Conservation (phyloP, 73 alveolate genomes). For the Tetrahymena elliotti region DNA sequence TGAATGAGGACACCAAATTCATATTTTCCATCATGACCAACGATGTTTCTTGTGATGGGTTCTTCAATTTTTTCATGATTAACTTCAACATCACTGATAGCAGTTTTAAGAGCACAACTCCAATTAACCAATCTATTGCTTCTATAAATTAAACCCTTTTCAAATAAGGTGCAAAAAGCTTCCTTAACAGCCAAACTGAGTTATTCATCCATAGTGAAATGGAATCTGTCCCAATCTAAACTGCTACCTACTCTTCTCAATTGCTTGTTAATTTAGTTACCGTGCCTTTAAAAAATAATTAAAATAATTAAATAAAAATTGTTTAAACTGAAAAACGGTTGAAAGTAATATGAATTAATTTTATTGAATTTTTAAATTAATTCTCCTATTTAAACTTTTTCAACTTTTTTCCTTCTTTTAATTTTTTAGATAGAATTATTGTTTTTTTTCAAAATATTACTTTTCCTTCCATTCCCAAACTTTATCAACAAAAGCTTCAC, state of each 20-base stretch:
- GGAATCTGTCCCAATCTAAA: constrained; percentile 88
- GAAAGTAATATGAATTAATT: too few relatives aligned
- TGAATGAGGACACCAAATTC: constrained; percentile 89
- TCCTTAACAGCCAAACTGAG: constrained; percentile 72
- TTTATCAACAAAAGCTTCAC: constrained; percentile 81
- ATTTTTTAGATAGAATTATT: too few relatives aligned
- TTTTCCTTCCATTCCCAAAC: constrained; percentile 97
- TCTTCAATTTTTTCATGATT: constrained; percentile 65
- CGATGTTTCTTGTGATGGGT: constrained; percentile 70
- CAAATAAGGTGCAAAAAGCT: constrained; percentile 88
- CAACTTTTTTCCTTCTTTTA: too few relatives aligned
- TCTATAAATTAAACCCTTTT: constrained; percentile 93
- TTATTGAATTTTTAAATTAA: too few relatives aligned
- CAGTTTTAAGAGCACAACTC: constrained; percentile 96
- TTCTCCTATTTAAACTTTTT: background rate
- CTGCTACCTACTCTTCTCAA: constrained; percentile 86
- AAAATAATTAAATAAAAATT: background rate
- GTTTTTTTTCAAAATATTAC: background rate
- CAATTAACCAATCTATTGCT: constrained; percentile 96
- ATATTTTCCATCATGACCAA: constrained; percentile 81
- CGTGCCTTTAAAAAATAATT: constrained; percentile 32
- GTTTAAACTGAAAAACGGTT: too few relatives aligned
- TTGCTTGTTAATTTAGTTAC: constrained; percentile 75
- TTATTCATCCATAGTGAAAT: constrained; percentile 84
- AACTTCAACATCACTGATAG: constrained; percentile 95